Percentiles rank a stretch among this genome's conserved stretches.
Evolutionary conservation across 2,329 filamentous ascomycete genomes (phyloP).

Genomic region (Xylariaceae sp.): DNA sequence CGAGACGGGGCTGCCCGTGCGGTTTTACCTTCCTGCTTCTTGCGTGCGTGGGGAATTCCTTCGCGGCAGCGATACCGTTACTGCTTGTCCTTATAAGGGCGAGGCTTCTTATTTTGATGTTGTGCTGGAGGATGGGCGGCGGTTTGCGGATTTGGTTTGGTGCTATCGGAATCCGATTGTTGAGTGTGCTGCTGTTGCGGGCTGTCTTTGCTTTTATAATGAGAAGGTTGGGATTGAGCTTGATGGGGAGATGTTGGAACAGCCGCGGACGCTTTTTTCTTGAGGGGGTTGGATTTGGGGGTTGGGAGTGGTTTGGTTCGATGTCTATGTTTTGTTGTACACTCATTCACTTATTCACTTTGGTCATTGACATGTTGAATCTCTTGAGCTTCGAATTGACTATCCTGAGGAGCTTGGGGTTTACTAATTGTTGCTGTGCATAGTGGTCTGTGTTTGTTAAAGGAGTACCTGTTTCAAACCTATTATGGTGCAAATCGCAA

Average conservation of each 20-base stretch:
- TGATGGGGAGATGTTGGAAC: slow-evolving; percentile 42
- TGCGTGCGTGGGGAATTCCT: slow-evolving; percentile 45
- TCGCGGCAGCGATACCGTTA: slow-evolving; percentile 47
- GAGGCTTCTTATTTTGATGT: slow-evolving; percentile 59
- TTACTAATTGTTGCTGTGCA: too few relatives aligned
- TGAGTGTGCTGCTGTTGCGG: slow-evolving; percentile 54
- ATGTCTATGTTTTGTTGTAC: not conserved
- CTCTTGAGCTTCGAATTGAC: too few relatives aligned
- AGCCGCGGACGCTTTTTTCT: slow-evolving; percentile 30
- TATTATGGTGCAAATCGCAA: too few relatives aligned
- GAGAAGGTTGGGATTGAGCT: slow-evolving; percentile 62
- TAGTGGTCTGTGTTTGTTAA: too few relatives aligned
- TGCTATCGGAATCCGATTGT: slow-evolving; percentile 55
- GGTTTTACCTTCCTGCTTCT: slow-evolving; percentile 57
- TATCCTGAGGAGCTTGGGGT: too few relatives aligned
- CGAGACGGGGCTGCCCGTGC: slow-evolving; percentile 55
- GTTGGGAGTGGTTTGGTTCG: too few relatives aligned
- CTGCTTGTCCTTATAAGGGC: slow-evolving; percentile 64
- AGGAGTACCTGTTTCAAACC: too few relatives aligned
- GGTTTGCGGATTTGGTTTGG: slow-evolving; percentile 53
- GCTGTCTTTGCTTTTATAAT: slow-evolving; percentile 61
- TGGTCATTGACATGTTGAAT: not conserved
- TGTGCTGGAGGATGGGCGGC: slow-evolving; percentile 39
- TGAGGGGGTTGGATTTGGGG: not conserved
- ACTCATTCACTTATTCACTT: not conserved